phyloP scores from a whole-genome alignment of 805 yeast genomes.

The Cyberlindnera nakhonratchasimensis region DNA sequence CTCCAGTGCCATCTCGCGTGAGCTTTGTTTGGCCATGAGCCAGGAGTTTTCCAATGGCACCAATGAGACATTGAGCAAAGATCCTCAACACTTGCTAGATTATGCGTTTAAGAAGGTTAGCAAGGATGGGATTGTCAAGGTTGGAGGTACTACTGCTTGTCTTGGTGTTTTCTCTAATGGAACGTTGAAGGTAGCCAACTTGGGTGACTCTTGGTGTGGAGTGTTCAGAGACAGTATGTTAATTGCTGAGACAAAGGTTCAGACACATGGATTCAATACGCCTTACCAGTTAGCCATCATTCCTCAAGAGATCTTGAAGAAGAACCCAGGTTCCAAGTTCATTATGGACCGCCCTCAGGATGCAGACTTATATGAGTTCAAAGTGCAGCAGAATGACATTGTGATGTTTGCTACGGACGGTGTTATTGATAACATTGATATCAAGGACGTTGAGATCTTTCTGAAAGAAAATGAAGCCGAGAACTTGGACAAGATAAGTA shows the following conservation, averaged over 20 bases:
- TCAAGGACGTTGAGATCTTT: conserved; percentile 67
- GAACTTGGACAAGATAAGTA: conserved; percentile 46
- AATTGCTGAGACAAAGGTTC: conserved; percentile 65
- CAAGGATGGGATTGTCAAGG: conserved; percentile 58
- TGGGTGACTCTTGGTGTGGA: conserved; percentile 96
- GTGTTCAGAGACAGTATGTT: conserved; percentile 66
- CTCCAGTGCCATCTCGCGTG: conserved; percentile 82
- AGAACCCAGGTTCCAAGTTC: conserved; percentile 50
- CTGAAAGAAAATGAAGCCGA: conserved; percentile 47
- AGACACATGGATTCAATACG: conserved; percentile 85
- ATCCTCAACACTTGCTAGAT: conserved; percentile 42
- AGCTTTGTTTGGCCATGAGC: conserved; percentile 59
- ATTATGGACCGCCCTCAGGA: conserved; percentile 67
- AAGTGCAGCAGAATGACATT: conserved; percentile 67
- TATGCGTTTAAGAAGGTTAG: conserved; percentile 54
- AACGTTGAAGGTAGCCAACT: conserved; percentile 66
- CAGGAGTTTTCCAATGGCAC: conserved; percentile 21
- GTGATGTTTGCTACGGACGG: conserved; percentile 92
- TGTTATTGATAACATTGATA: conserved; percentile 76
- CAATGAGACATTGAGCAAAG: conserved; percentile 5
- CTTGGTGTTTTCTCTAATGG: conserved; percentile 64
- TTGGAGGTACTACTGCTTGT: conserved; percentile 94
- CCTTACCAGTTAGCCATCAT: conserved; percentile 88
- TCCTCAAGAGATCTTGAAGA: conserved; percentile 55
- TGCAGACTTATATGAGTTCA: conserved; percentile 65